phyloP scores from a whole-genome alignment of 768 basidiomycete species.

The Suillus plorans region DNA sequence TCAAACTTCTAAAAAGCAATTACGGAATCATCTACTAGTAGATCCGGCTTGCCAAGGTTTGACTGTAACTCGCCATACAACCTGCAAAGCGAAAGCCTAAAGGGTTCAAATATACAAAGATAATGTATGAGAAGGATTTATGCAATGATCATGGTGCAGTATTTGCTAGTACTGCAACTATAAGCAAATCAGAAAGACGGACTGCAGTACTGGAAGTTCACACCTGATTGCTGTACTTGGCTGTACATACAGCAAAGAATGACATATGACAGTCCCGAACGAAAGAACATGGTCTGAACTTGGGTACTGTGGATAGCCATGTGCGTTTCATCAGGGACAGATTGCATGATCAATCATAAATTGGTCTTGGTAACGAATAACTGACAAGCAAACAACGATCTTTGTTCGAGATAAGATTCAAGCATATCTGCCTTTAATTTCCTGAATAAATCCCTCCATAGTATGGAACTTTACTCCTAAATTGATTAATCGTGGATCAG shows the following conservation, averaged over 20 bases:
- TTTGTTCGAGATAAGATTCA: constrained; percentile 3
- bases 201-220: background rate
- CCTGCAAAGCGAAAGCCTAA: too few relatives aligned
- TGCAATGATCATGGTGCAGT: too few relatives aligned
- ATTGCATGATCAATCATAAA: too few relatives aligned
- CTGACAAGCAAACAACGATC: too few relatives aligned
- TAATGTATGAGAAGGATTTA: too few relatives aligned
- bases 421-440: constrained; percentile 19
- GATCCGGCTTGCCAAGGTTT: too few relatives aligned
- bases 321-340: background rate
- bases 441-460: constrained; percentile 16
- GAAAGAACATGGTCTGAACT: background rate
- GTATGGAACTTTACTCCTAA: constrained; percentile 28
- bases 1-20: too few relatives aligned
- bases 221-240: background rate
- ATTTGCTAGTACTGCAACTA: background rate
- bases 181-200: background rate
- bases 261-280: background rate
- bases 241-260: background rate
- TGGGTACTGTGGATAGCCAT: background rate
- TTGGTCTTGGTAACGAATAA: too few relatives aligned
- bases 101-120: too few relatives aligned
- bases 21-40: too few relatives aligned
- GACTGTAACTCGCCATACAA: too few relatives aligned
- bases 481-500: constrained; percentile 26